Evolutionary conservation across 257 asterid species (phyloP).

Genomic region (Nicotiana attenuata): DNA sequence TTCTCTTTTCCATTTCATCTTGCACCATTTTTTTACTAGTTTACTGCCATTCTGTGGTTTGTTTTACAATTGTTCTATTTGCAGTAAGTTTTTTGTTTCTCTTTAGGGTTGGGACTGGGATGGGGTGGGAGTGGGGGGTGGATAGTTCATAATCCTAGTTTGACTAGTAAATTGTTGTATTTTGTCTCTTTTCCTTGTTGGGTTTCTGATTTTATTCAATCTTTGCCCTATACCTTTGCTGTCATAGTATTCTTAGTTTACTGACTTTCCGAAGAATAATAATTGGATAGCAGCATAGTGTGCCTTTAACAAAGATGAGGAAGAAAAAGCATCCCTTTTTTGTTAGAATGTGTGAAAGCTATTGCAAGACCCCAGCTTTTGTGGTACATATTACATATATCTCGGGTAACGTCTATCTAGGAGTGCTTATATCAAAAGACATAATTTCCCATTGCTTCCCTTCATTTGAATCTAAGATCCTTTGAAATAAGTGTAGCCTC

Average conservation of each 20-base stretch:
- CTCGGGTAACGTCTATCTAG: not conserved
- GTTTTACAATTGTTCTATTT: not conserved
- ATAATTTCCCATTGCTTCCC: not conserved
- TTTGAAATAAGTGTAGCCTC: not conserved
- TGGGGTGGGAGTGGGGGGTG: not conserved
- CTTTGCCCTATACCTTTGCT: not conserved
- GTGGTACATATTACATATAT: not conserved
- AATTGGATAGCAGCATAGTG: not conserved
- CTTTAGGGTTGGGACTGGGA: not conserved
- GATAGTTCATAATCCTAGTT: not conserved
- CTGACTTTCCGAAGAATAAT: not conserved
- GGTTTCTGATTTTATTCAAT: not conserved
- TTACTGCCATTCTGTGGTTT: not conserved
- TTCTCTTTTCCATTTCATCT: not conserved
- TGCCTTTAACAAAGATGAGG: not conserved
- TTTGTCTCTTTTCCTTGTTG: not conserved
- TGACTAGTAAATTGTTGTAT: not conserved
- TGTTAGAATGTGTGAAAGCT: not conserved
- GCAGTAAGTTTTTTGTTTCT: not conserved
- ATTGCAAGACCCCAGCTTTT: not conserved
- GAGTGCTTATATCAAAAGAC: not conserved
- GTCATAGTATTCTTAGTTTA: not conserved
- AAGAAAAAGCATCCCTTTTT: not conserved
- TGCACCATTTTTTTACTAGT: not conserved
- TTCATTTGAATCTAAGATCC: not conserved